Evolutionary conservation across 225 moss, liverwort and hornwort species (phyloP), one percentile per base, ranked within the genome.

Genomic region (Marchantia polymorpha): DNA sequence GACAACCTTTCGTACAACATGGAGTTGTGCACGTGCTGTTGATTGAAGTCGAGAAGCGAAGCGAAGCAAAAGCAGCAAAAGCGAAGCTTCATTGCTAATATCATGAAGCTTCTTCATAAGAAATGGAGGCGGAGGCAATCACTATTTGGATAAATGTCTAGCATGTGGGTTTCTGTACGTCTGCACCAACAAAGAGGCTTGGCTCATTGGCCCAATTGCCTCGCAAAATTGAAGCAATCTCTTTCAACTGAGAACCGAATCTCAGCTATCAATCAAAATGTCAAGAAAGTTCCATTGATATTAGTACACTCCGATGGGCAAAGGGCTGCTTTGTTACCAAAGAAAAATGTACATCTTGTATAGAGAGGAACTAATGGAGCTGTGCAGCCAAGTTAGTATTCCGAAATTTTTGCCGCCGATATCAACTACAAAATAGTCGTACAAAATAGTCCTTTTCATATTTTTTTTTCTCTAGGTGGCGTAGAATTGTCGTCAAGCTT

Each of bases 261-360:
- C 54, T 73, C 73, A 54, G 73, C 73, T 52, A 73, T 70, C 73
- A 54, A 52, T 22, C 70, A 73, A 73, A 54, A 52, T 73, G 52
- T 23, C 23, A 59, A 46, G 31, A 52, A 63, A 51, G 63, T 59
- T 54, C 75, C 76, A 61, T 76, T 76, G 60, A 59, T 56, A 63
- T 31, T 76, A 76, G 76, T 76, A 60, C 39, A 39, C 46, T 59
- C 58, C 39, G 31, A 76, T 76, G 58, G 76, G 61, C 63, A 49
- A 73, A 73, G 73, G 52, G 53, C 73, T 53, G 70, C 27, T 73
- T 63, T 59, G 76, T 76, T 60, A 63, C 27, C 22, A 39, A 76
- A 76, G 61, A 76, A 76, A 76, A 73, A 73, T 76, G 76, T 76
- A 76, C 46, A 76, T 76, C 39, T 63, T 76, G 76, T 76, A 76